phyloP scores from a whole-genome alignment of 2,329 filamentous ascomycete genomes.

The Aspergillus transmontanensis region DNA sequence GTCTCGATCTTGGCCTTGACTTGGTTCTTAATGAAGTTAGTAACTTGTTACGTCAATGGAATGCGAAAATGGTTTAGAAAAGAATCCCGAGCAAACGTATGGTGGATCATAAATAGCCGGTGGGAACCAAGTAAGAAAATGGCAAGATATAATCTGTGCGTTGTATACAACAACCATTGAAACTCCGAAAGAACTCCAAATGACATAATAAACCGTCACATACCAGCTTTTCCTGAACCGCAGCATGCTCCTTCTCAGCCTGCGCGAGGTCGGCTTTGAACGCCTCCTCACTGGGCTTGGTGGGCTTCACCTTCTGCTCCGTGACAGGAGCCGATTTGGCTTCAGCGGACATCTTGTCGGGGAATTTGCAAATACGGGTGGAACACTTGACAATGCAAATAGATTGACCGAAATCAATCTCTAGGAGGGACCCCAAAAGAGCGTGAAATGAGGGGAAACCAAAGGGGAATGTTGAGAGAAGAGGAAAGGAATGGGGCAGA shows the following conservation, averaged over 20 bases:
- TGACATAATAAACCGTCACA: conserved; percentile 6
- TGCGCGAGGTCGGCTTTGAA: conserved; percentile 79
- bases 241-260: conserved; percentile 84
- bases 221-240: conserved; percentile 71
- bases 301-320: conserved; percentile 62
- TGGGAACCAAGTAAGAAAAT: too few species aligned
- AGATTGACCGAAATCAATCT: conserved; percentile 8
- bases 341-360: conserved; percentile 37
- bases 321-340: conserved; percentile 33
- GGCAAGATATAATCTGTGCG: neutral
- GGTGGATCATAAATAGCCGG: neutral
- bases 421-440: conserved; percentile 8
- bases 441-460: conserved; percentile 14
- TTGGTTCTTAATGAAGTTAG: conserved; percentile 68
- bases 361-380: neutral
- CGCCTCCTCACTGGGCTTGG: conserved; percentile 82
- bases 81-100: neutral
- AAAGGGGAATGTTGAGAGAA: conserved; percentile 14
- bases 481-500: conserved; percentile 18
- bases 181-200: conserved; percentile 5
- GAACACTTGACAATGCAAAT: conserved; percentile 3
- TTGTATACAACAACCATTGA: conserved; percentile 7
- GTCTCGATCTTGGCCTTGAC: conserved; percentile 86
- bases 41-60: conserved; percentile 9
- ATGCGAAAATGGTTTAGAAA: conserved; percentile 2